Base-by-base conservation (phyloP, 1,284 basidiomycete genomes). In the Sanghuangporus baumii region DNA sequence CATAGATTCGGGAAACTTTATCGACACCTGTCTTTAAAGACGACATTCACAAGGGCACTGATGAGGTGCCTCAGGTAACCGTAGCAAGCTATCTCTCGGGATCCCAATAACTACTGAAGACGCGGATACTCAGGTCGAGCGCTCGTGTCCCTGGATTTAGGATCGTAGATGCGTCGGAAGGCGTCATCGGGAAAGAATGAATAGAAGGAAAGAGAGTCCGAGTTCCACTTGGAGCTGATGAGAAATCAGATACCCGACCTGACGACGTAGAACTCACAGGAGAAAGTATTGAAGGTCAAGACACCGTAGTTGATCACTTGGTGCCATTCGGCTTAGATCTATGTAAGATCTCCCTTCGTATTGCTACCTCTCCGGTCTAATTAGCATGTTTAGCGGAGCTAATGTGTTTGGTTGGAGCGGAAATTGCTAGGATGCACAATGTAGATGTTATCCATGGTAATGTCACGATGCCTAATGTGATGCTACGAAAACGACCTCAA, bases 391-490 rank as follows among this genome's bases (percentile, higher is more conserved):
- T 67, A 93, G 91, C 89, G 66, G 74, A 76, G 1, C 75, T 96
- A 46, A 91, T 96, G 87, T 66, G 64, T 2, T 76, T 91, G 59
- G 91, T 99, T 61, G 97, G 97, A 2, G 76, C 76, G 1, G 88
- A 96, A 69, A 84, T 99, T 41, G 96, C 91, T 3, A 90, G 89
- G 70, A 88, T 99, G 84, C 97, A 99, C 73, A 73, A 81, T 2
- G 89, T 89, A 1, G 91, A 96, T 68, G 85, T 98, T 69, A 87
- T 98, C 46, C 97, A 99, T 69, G 96, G 97, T 3, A 97, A 99
- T 74, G 79, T 99, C 51, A 99, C 97, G 0, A 99, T 97, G 0
- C 95, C 93, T n/a, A 99, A 99, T 73, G 98, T 99, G 93, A 92
- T 98, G 85, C 77, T 97, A 1, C 85, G 91, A 20, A 73, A 73